Conservation (phyloP, 2,329 filamentous ascomycete species). For the Aspergillus terreus region DNA sequence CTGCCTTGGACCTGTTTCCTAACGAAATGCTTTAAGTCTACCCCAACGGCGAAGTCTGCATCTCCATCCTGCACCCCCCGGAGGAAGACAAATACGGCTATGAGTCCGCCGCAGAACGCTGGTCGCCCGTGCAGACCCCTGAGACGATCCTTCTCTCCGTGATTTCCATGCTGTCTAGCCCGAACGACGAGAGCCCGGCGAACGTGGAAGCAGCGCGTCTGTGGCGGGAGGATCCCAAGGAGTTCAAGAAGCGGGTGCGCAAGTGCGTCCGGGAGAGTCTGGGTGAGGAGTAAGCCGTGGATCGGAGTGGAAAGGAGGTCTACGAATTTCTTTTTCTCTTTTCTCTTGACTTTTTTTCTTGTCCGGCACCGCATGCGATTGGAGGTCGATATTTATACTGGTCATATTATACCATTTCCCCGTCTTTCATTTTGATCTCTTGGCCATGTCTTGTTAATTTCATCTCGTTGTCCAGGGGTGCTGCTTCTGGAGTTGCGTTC, state of each 20-base stretch:
- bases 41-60: constrained; percentile 81
- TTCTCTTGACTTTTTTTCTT: constrained; percentile 25
- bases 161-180: constrained; percentile 85
- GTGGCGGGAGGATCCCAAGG: constrained; percentile 74
- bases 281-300: constrained; percentile 58
- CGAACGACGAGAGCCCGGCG: constrained; percentile 92
- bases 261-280: constrained; percentile 77
- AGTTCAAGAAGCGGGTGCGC: constrained; percentile 75
- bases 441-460: background rate
- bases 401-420: no score
- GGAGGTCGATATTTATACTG: no score
- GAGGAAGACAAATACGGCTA: constrained; percentile 94
- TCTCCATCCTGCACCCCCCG: constrained; percentile 92
- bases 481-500: constrained; percentile 2
- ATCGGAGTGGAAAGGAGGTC: no score
- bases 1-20: background rate
- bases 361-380: no score
- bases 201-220: constrained; percentile 90
- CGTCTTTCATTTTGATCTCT: background rate
- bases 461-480: background rate
- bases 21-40: constrained; percentile 59
- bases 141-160: constrained; percentile 91
- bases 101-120: constrained; percentile 83
- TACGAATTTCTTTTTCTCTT: background rate
- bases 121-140: constrained; percentile 90